Base-by-base conservation (phyloP, 768 basidiomycete species). In the Mycena filopes region DNA sequence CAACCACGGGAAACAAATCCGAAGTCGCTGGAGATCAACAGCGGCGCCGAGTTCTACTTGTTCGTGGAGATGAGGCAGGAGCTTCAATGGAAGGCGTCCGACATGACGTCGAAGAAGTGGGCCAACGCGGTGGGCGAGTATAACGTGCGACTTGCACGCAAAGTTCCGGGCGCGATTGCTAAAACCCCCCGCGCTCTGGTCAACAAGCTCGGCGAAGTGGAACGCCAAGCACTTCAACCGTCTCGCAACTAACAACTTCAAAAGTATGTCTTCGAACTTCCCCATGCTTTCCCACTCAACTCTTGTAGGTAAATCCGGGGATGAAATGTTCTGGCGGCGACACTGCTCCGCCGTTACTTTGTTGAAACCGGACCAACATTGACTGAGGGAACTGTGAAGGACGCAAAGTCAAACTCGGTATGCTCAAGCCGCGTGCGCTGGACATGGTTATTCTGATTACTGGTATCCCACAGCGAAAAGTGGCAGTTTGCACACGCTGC, bases 101-200 rank as follows among this genome's bases (percentile, higher is more conserved):
- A 51, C 20, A 51, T 60, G 49, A 51, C 59, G 0, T 43, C 59
- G 10, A 60, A 10, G 21, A 60, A 43, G 21, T 60, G 59, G 59
- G 48, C 20, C 0, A 40, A 60, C 2, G 59, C 59, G 10, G 26
- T 23, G 5, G n/a, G 1, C 4, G 2, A 31, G 10, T 57, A 51
- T 26, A 60, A 51, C 13, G 48, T 21, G 41, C 38, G 41, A n/a
- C 41, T 51, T 9, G 13, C n/a, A n/a, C n/a, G n/a, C n/a, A 2
- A 13, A 6, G 25, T 10, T 29, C 8, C 42, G 54, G 15, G 8
- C 11, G 20, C 5, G 2, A 41, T n/a, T n/a, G n/a, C n/a, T 0
- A 53, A 61, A 23, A 5, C n/a, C 11, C 60, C 60, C 3, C 60
- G 50, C 21, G 60, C 60, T 0, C 60, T 61, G 5, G 5, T 33